phyloP scores from a whole-genome alignment of 495 filamentous ascomycete species.

The Trypethelium eluteriae region DNA sequence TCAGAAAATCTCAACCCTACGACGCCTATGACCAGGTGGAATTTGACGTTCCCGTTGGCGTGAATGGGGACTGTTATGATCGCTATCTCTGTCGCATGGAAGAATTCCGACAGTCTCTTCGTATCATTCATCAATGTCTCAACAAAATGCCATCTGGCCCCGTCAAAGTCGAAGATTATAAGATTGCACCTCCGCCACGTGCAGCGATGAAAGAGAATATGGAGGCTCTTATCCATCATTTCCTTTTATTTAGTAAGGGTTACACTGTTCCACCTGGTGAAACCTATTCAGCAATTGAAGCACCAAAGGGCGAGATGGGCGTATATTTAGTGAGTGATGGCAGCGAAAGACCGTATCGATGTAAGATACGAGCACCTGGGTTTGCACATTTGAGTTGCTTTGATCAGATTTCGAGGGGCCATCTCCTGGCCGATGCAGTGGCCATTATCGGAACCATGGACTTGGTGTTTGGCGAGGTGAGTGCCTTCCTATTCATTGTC shows the following conservation, averaged over 20 bases:
- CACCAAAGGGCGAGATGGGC: slow-evolving; percentile 98
- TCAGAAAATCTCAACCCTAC: slow-evolving; percentile 91
- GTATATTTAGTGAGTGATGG: slow-evolving; percentile 97
- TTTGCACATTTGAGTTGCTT: slow-evolving; percentile 94
- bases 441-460: slow-evolving; percentile 31
- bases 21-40: slow-evolving; percentile 97
- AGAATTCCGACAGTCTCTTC: slow-evolving; percentile 94
- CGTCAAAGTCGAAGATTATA: slow-evolving; percentile 94
- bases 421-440: slow-evolving; percentile 93
- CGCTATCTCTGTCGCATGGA: slow-evolving; percentile 99
- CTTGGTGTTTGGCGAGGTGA: slow-evolving; percentile 23
- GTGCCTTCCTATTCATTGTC: background rate
- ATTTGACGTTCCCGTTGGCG: slow-evolving; percentile 93
- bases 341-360: slow-evolving; percentile 90
- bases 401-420: slow-evolving; percentile 83
- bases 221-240: slow-evolving; percentile 99
- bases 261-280: slow-evolving; percentile 97
- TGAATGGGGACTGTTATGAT: slow-evolving; percentile 98
- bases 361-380: slow-evolving; percentile 93
- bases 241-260: slow-evolving; percentile 95
- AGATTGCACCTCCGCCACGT: slow-evolving; percentile 91
- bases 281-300: slow-evolving; percentile 96
- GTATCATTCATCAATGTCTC: slow-evolving; percentile 97
- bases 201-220: slow-evolving; percentile 99
- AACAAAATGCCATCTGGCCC: slow-evolving; percentile 98